Base-by-base conservation (phyloP, 1,139 yeast genomes). In the Candida sanyaensis region DNA sequence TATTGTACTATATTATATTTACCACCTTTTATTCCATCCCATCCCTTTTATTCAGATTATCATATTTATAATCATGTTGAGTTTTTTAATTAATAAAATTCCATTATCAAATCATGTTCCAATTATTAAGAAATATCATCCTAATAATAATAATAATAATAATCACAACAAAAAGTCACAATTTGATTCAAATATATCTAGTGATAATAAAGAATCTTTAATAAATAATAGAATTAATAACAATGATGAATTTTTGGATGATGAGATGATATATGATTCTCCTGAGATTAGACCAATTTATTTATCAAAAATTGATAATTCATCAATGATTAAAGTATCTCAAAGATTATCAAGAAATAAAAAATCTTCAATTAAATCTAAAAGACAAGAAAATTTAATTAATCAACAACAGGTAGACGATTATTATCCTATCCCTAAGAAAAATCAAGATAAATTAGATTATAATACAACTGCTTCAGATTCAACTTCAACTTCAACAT, bases 291-390 rank as follows among this genome's bases (percentile, higher is more conserved):
- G 6, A 23, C 38, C 21, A n/a, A 12, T 23, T 12, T 42, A 47
- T 40, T 41, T 50, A 5, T 39, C 41, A 38, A 26, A 37, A 37
- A 41, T 53, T 21, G 56, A 53, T 30, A 48, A 33, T 8, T 44
- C 48, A 7, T 42, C 46, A 8, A 46, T 48, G 1, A 17, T 47
- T n/a, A 48, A 55, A 5, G 52, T 50, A 8, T 51, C 55, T 8
- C 30, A 47, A n/a, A 48, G 55, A 34, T 46, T 54, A 23, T 32
- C 44, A 2, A 44, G 50, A 32, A 44, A 49, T 27, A 45, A 49
- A 23, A 47, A 46, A 24, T 29, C 26, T 12, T 4, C 28, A 26
- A 26, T 26, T 26, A 26, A 26, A 26, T 26, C 5, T 8, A 26
- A 26, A 26, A 6, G 2, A 26, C 6, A 26, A 6, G 9, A 26